A percentile compares a stretch with the other conserved stretches of the same genome.
Conservation (phyloP, 176 grass and related monocot genomes). For the Chloris gayana region DNA sequence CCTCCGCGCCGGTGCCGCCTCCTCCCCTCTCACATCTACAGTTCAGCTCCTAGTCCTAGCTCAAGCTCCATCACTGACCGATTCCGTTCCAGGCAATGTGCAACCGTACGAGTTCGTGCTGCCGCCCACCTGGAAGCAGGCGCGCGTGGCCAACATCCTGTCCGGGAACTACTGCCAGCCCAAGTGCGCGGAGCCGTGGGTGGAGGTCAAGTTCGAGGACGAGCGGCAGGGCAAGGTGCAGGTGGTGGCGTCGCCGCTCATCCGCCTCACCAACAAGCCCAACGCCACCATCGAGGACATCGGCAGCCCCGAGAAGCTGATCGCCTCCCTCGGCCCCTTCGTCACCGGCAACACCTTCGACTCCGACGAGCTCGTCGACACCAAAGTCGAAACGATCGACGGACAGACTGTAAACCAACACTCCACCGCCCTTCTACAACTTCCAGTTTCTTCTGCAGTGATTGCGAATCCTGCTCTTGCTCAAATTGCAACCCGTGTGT, state of each 20-base stretch:
- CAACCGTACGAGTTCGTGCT: conserved; percentile 89
- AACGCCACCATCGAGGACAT: conserved; percentile 96
- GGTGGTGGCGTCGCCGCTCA: conserved; percentile 85
- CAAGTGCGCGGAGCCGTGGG: conserved; percentile 96
- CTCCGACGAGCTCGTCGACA: conserved; percentile 78
- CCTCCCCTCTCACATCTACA: background rate
- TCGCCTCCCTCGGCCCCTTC: conserved; percentile 88
- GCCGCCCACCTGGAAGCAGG: conserved; percentile 90
- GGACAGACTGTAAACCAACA: conserved; percentile 63
- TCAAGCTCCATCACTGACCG: too few species aligned
- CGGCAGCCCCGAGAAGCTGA: conserved; percentile 84
- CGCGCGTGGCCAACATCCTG: conserved; percentile 86
- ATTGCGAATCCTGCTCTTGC: background rate
- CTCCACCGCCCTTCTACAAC: background rate
- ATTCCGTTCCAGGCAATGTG: conserved; percentile 69
- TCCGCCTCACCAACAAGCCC: conserved; percentile 85
- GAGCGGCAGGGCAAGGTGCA: conserved; percentile 93
- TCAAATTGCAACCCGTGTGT: background rate
- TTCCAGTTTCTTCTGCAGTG: background rate
- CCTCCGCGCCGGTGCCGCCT: conserved; percentile 78
- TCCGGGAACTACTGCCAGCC: conserved; percentile 99
- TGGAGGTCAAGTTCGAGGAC: conserved; percentile 98
- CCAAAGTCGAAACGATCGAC: conserved; percentile 60
- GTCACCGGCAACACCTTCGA: conserved; percentile 95
- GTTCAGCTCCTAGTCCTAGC: too few species aligned